Evolutionary conservation across 306 rosid species (phyloP).

Genomic region (Cucurbita ficifolia): DNA sequence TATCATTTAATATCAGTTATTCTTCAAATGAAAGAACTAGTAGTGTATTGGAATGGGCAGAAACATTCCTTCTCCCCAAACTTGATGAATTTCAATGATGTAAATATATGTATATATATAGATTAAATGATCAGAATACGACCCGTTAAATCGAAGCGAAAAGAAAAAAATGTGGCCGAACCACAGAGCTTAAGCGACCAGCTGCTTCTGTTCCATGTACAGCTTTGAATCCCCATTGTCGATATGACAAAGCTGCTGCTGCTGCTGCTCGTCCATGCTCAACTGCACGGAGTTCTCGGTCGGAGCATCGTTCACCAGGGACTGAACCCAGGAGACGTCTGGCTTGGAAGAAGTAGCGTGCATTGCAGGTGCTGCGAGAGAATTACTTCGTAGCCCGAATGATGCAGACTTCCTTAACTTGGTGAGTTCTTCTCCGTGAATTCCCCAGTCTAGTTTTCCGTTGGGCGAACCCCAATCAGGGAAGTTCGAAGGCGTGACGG

Average conservation of each 20-base stretch:
- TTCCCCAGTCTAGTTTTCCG: conserved; percentile 61
- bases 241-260: conserved; percentile 29
- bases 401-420: conserved; percentile 62
- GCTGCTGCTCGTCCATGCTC: conserved; percentile 26
- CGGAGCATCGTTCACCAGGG: conserved; percentile 48
- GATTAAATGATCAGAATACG: not conserved
- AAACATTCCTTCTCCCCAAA: conserved; percentile 8
- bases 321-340: conserved; percentile 65
- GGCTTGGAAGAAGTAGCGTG: conserved; percentile 26
- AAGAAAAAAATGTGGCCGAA: not conserved
- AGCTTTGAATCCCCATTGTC: conserved; percentile 35
- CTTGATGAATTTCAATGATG: conserved; percentile 5
- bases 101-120: not conserved
- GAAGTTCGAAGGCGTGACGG: conserved; percentile 19
- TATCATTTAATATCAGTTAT: not conserved
- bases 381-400: conserved; percentile 34
- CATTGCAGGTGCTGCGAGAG: conserved; percentile 6
- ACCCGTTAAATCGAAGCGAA: not conserved
- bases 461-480: conserved; percentile 62
- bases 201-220: conserved; percentile 59
- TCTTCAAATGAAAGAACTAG: not conserved
- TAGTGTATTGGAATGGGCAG: conserved; percentile 5
- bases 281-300: conserved; percentile 15
- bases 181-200: conserved; percentile 27
- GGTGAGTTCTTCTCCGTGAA: conserved; percentile 44